These are phyloP conservation scores for Cymbidium sinense DNA, from an alignment of 106 monocot species.

Conservation along the genomic window DNA sequence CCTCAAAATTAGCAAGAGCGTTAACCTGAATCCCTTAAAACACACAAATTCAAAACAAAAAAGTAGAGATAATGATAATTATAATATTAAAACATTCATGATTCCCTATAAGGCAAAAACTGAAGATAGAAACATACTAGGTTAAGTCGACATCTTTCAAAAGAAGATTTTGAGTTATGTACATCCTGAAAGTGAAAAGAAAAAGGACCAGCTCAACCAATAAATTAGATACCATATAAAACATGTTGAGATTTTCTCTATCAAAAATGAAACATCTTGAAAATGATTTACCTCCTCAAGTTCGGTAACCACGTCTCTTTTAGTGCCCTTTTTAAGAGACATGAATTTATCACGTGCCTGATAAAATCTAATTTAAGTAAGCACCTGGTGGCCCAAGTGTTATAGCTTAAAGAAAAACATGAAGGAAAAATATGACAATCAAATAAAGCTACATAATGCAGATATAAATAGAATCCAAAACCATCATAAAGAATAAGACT, in stretches of 20 bases:
- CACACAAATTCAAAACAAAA: slow-evolving; percentile 8
- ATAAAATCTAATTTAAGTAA: not conserved
- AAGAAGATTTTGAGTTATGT: slow-evolving; percentile 83
- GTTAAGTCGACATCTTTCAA: slow-evolving; percentile 93
- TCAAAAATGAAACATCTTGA: not conserved
- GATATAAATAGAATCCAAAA: not conserved
- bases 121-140: slow-evolving; percentile 55
- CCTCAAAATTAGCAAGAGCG: slow-evolving; percentile 79
- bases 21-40: slow-evolving; percentile 78
- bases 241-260: not conserved
- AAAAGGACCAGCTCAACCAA: not conserved
- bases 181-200: slow-evolving; percentile 52
- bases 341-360: slow-evolving; percentile 91
- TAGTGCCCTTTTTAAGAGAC: slow-evolving; percentile 75
- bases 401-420: not conserved
- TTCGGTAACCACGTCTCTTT: slow-evolving; percentile 57
- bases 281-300: slow-evolving; percentile 70
- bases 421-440: not conserved
- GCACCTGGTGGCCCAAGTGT: not conserved
- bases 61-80: not conserved
- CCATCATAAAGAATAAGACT: not conserved
- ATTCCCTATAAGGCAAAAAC: slow-evolving; percentile 3
- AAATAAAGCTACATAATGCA: not conserved
- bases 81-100: not conserved
- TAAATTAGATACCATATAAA: not conserved